phyloP scores from a whole-genome alignment of 495 filamentous ascomycete species.

The Astrocystis sublimbata region DNA sequence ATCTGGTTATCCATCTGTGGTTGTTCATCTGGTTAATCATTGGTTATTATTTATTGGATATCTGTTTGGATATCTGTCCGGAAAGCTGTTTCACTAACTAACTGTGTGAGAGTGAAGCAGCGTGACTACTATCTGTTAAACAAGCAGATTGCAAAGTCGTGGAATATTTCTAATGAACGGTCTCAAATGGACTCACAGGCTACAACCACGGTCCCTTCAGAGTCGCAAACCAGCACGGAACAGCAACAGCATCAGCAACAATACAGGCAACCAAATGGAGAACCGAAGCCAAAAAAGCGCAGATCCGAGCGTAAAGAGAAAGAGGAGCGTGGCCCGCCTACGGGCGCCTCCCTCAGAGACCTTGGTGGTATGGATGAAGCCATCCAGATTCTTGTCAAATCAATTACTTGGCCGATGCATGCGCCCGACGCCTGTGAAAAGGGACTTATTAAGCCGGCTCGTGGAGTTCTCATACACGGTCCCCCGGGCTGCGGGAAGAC shows the following conservation, averaged over 20 bases:
- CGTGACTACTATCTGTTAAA: conserved; percentile 67
- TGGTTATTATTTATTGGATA: background rate
- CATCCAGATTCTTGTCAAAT: conserved; percentile 71
- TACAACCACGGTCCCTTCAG: conserved; percentile 12
- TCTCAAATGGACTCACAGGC: conserved; percentile 19
- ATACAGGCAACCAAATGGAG: conserved; percentile 61
- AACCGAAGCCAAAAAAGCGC: conserved; percentile 66
- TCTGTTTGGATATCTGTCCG: background rate
- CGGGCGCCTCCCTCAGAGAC: conserved; percentile 72
- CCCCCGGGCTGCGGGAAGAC: conserved; percentile 97
- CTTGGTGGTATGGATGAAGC: conserved; percentile 85
- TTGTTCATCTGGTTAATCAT: too few species aligned
- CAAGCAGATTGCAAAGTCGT: conserved; percentile 60
- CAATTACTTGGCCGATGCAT: conserved; percentile 78
- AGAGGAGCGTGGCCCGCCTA: conserved; percentile 62
- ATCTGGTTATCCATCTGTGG: too few species aligned
- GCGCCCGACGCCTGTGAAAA: conserved; percentile 58
- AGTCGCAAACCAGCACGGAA: conserved; percentile 20
- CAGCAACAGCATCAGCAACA: too few species aligned
- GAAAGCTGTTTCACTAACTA: background rate
- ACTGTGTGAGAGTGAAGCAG: conserved; percentile 39
- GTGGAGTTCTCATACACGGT: conserved; percentile 89
- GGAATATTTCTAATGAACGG: conserved; percentile 28
- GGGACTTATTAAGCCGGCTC: conserved; percentile 70
- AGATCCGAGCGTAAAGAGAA: conserved; percentile 46